These are phyloP conservation scores for Stevia rebaudiana DNA, from an alignment of 140 eudicot genomes.

Conservation along the genomic window DNA sequence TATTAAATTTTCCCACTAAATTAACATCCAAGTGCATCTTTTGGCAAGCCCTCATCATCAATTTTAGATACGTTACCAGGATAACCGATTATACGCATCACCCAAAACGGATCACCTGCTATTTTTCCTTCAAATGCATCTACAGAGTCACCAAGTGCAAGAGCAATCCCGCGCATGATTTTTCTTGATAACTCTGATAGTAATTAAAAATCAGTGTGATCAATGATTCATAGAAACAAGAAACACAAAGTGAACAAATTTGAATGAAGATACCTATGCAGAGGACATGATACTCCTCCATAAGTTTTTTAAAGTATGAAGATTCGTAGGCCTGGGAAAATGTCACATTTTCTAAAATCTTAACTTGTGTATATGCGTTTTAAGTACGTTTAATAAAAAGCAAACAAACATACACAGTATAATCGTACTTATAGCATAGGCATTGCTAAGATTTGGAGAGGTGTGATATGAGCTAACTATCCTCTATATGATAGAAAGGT, in stretches of 20 bases:
- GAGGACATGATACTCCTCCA: conserved; percentile 67
- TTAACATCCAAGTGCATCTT: conserved; percentile 80
- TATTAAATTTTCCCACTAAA: too few relatives aligned
- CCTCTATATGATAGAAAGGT: too few relatives aligned
- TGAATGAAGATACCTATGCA: conserved; percentile 62
- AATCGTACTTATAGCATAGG: too few relatives aligned
- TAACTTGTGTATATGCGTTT: neutral
- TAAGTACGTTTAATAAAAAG: too few relatives aligned
- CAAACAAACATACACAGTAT: too few relatives aligned
- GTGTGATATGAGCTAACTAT: too few relatives aligned
- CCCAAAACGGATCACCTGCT: conserved; percentile 98
- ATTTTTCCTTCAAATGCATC: conserved; percentile 70
- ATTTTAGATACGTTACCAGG: conserved; percentile 44
- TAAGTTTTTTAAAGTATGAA: conserved; percentile 42
- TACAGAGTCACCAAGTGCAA: conserved; percentile 65
- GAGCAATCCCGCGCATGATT: conserved; percentile 84
- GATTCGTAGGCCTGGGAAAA: conserved; percentile 63
- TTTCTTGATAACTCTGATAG: conserved; percentile 63
- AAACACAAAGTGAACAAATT: neutral
- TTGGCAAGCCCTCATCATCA: conserved; percentile 35
- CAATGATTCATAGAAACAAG: neutral
- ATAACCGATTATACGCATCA: conserved; percentile 77
- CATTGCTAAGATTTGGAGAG: too few relatives aligned
- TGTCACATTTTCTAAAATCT: neutral
- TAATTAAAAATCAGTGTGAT: conserved; percentile 1